phyloP scores from a whole-genome alignment of 106 monocot species.

The Phalaenopsis equestris region DNA sequence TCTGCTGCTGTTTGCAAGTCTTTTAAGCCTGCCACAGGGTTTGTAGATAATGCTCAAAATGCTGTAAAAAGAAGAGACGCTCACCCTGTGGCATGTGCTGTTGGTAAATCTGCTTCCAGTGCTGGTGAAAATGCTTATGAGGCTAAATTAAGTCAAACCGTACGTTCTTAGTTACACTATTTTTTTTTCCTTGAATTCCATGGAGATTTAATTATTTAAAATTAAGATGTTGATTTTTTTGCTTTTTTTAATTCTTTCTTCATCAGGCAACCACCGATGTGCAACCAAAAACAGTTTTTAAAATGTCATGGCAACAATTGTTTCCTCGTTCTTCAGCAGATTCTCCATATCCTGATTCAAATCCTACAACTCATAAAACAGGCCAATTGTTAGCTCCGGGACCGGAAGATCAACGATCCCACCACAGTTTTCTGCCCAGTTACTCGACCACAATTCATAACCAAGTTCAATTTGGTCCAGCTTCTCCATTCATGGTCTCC shows the following conservation, averaged over 20 bases:
- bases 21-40: constrained; percentile 21
- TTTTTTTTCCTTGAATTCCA: background rate
- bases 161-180: constrained; percentile 31
- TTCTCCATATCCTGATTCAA: constrained; percentile 43
- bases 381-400: constrained; percentile 17
- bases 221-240: background rate
- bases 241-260: background rate
- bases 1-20: constrained; percentile 34
- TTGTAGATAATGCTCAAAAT: constrained; percentile 20
- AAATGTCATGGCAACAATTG: constrained; percentile 83
- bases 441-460: constrained; percentile 15
- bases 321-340: constrained; percentile 60
- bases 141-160: constrained; percentile 23
- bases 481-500: background rate
- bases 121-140: constrained; percentile 20
- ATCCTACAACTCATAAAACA: constrained; percentile 12
- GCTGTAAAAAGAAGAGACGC: constrained; percentile 24
- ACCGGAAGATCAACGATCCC: constrained; percentile 10
- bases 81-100: constrained; percentile 15
- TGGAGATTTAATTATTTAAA: background rate
- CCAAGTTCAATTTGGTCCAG: constrained; percentile 18
- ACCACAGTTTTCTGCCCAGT: constrained; percentile 22
- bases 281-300: constrained; percentile 23
- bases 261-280: constrained; percentile 30
- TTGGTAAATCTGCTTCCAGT: constrained; percentile 28